Evolutionary conservation across 2,329 filamentous ascomycete genomes (phyloP).

Genomic region (Ophiostoma perfectum): DNA sequence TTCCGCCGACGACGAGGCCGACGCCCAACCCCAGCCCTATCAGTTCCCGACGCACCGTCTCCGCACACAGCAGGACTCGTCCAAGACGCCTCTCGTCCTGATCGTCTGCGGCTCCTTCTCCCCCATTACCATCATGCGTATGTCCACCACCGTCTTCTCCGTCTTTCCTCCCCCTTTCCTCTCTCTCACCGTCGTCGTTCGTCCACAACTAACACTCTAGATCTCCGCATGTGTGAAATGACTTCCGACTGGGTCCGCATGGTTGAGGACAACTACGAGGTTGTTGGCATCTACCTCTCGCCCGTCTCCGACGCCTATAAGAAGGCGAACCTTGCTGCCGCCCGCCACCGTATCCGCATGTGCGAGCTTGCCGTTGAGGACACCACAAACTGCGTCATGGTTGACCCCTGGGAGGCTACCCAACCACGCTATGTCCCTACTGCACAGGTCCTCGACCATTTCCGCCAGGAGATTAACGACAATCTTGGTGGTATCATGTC

Average conservation of each 20-base stretch:
- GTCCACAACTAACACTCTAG: conserved; percentile 26
- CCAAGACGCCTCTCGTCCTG: conserved; percentile 34
- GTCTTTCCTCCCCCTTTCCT: not conserved
- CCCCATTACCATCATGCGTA: conserved; percentile 30
- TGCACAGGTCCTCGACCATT: conserved; percentile 83
- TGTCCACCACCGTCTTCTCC: not conserved
- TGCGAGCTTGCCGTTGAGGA: conserved; percentile 73
- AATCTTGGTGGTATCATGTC: conserved; percentile 61
- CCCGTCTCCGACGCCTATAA: conserved; percentile 63
- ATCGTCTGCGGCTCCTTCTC: conserved; percentile 37
- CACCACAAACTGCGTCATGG: conserved; percentile 74
- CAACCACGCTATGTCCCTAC: conserved; percentile 80
- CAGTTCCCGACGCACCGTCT: conserved; percentile 26
- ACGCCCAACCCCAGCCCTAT: conserved; percentile 19
- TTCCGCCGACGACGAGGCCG: not conserved
- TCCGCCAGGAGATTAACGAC: conserved; percentile 82
- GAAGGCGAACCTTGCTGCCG: conserved; percentile 65
- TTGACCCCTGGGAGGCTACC: conserved; percentile 53
- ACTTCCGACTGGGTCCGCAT: conserved; percentile 36
- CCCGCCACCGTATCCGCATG: conserved; percentile 59
- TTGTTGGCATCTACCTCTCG: conserved; percentile 78
- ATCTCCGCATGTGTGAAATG: conserved; percentile 38
- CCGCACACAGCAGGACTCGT: conserved; percentile 20
- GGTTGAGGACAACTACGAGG: conserved; percentile 57
- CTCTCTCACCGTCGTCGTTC: no score